These are phyloP conservation scores for Eucalyptus pauciflora DNA, from an alignment of 345 rosid genomes.

Conservation along the genomic window DNA sequence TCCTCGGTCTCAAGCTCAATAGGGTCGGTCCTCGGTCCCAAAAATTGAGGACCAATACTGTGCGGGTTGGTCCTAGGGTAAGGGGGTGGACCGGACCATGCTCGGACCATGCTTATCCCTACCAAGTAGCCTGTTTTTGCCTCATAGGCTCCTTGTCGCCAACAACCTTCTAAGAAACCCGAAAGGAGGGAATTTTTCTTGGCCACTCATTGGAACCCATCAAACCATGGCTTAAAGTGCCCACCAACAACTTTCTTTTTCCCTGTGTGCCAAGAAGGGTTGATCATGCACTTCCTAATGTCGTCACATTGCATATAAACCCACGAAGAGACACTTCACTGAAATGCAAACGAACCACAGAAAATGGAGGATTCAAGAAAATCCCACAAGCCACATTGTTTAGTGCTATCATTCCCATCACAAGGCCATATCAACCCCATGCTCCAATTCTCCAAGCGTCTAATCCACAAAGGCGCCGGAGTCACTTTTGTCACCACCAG, in stretches of 20 bases:
- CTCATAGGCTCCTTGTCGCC: neutral
- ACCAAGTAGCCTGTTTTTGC: neutral
- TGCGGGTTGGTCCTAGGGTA: no score
- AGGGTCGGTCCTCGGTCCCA: no score
- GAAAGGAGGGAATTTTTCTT: neutral
- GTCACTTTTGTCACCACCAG: neutral
- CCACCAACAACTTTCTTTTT: neutral
- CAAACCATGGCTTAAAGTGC: neutral
- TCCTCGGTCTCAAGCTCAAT: no score
- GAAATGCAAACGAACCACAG: neutral
- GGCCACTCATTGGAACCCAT: neutral
- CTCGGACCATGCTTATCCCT: no score
- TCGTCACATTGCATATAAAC: neutral
- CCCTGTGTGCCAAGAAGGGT: neutral
- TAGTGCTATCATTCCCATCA: neutral
- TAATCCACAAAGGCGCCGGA: neutral
- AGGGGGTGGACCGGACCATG: no score
- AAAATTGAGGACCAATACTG: no score
- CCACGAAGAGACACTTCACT: neutral
- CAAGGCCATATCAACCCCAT: neutral
- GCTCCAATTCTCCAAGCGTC: neutral
- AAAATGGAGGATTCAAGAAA: neutral
- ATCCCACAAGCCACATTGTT: neutral
- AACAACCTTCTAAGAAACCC: neutral
- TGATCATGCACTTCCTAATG: neutral